Conservation (phyloP, 2,329 filamentous ascomycete species). For the Neofusicoccum ribis region DNA sequence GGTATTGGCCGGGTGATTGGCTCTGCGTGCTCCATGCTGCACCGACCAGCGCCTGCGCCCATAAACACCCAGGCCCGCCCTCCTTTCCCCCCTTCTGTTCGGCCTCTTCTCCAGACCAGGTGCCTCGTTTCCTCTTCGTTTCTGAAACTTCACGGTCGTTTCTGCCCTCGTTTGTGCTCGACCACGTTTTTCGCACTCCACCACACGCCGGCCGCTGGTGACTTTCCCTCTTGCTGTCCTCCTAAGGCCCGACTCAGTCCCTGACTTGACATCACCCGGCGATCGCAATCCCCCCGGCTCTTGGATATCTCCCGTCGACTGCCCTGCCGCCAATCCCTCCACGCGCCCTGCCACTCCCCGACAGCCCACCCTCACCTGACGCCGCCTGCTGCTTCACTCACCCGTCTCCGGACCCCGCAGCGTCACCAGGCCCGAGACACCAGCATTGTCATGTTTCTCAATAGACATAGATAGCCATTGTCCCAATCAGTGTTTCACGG, state of each 20-base stretch:
- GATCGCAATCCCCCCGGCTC: slow-evolving; percentile 3
- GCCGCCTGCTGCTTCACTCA: not conserved
- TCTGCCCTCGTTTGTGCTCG: not conserved
- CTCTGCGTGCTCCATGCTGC: not conserved
- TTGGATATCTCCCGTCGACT: not conserved
- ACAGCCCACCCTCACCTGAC: slow-evolving; percentile 13
- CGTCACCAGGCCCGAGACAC: not conserved
- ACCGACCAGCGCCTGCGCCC: slow-evolving; percentile 7
- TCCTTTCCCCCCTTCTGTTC: slow-evolving; percentile 12
- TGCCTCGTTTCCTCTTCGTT: slow-evolving; percentile 6
- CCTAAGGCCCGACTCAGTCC: not conserved
- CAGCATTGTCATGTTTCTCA: slow-evolving; percentile 10
- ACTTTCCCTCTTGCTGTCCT: not conserved
- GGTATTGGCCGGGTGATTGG: slow-evolving; percentile 14
- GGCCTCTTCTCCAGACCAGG: slow-evolving; percentile 11
- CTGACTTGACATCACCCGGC: slow-evolving; percentile 1
- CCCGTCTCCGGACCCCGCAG: not conserved
- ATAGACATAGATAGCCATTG: slow-evolving; percentile 18
- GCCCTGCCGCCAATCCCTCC: not conserved
- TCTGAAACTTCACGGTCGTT: not conserved
- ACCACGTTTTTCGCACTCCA: not conserved
- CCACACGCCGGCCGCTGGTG: slow-evolving; percentile 15
- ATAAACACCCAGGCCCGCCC: slow-evolving; percentile 12
- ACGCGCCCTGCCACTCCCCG: not conserved
- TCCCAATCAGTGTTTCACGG: not conserved